Base-by-base conservation (phyloP, 345 rosid species). In the Euphorbia tirucalli region DNA sequence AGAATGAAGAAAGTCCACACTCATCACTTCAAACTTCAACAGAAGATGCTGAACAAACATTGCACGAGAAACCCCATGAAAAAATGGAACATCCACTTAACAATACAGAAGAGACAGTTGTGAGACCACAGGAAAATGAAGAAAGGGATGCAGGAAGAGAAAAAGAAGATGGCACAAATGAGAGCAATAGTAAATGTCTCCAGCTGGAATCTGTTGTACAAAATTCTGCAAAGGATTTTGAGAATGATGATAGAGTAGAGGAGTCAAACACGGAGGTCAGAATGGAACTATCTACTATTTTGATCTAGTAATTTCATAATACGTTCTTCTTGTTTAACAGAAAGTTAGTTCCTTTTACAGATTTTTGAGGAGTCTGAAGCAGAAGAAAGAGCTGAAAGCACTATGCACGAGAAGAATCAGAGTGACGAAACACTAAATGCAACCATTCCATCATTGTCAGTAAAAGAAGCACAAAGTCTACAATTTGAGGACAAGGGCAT, bases 191-290 rank as follows among this genome's bases (percentile, higher is more conserved):
- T 39, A 21, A 39, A 46, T 58, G 58, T 56, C 27, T 24, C 41
- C 32, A 48, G 32, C 70, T 32, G 18, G 66, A 71, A 27, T 27
- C 27, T 21, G 55, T 71, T 31, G 72, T 22, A 74, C 59, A 30
- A 39, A 50, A 41, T 35, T 44, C 65, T 2, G 3, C 44, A 19
- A 61, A 71, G 68, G 58, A 65, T 58, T 63, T 69, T 6, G 22
- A 73, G 39, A 32, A 32, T 54, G 71, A 78, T n/a, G 52, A 4
- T n/a, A 28, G 52, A 25, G 46, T 61, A 31, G 73, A 67, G 27
- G 27, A 61, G 27, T 67, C 73, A 8, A 4, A 62, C 10, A 62
- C 35, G 62, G 71, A 79, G 76, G 79, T 75, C 52, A 49, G 67
- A 39, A 22, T 19, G 54, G 60, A 44, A 30, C 6, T 52, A 3